Evolutionary conservation across 2,329 filamentous ascomycete genomes (phyloP), one percentile per base, ranked within the genome.

Genomic region (Aspergillus transmontanensis): DNA sequence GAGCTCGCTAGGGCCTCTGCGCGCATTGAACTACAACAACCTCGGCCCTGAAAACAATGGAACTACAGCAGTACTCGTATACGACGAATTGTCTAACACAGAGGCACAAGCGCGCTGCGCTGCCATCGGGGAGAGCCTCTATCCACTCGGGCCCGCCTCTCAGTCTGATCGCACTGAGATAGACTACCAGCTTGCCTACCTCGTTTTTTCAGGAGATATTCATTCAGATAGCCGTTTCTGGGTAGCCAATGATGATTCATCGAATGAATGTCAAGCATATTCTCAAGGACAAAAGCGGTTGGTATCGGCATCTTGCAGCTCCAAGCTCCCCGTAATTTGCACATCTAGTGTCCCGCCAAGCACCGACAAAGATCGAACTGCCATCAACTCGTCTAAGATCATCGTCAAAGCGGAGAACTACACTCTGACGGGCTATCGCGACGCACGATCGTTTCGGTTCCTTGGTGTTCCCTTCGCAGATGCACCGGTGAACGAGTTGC

Each of bases 391-490:
- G n/a, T 67, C 70, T 3, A 71, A 70, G 36, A n/a, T 73, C 32
- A 59, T 60, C 1, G 59, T 72, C 26, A 34, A 28, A n/a, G 65
- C 58, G 6, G 43, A 68, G 2, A 63, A 58, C 16, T 70, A 70
- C 61, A 66, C 56, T 2, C 16, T 72, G n/a, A 72, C 71, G 4
- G 70, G 71, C 28, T 73, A 71, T 58, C 71, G 71, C 4, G 70
- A 73, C 61, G 69, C 67, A 11, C 70, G 70, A n/a, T 72, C 71
- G 21, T 73, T 72, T 60, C 70, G 69, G 3, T 85, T 84, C 67
- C 71, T 80, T 0, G 81, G 82, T 0, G 75, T 85, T 3, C 82
- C 83, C 0, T 85, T 83, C 57, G 82, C 80, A 1, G 68, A 80
- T 3, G 78, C 82, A 4, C 82, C 83, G 2, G 77, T 75, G 1